Conservation (phyloP, 2,329 filamentous ascomycete species). For the Fusarium tupiense region DNA sequence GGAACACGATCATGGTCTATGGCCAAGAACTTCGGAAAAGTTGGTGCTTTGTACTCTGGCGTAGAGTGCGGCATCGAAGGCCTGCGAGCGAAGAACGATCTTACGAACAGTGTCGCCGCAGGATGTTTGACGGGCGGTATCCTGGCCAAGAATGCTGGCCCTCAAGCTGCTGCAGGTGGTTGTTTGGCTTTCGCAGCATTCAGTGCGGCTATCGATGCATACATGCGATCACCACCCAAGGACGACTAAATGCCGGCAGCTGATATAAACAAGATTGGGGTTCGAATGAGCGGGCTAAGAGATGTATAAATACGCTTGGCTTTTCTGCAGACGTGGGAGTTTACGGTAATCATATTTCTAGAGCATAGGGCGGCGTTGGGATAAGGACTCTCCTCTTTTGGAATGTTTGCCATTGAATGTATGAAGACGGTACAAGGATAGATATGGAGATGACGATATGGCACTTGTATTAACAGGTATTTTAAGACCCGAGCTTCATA, state of each 20-base stretch:
- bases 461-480: slow-evolving; percentile 35
- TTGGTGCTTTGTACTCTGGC: slow-evolving; percentile 89
- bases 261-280: background rate
- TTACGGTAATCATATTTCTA: slow-evolving; percentile 41
- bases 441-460: slow-evolving; percentile 9
- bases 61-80: slow-evolving; percentile 98
- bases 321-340: slow-evolving; percentile 40
- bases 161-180: slow-evolving; percentile 86
- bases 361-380: slow-evolving; percentile 49
- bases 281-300: slow-evolving; percentile 19
- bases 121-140: slow-evolving; percentile 93
- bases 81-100: slow-evolving; percentile 90
- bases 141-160: slow-evolving; percentile 85
- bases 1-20: slow-evolving; percentile 82
- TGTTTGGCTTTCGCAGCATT: slow-evolving; percentile 96
- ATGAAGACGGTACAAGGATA: slow-evolving; percentile 4
- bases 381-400: slow-evolving; percentile 43
- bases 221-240: slow-evolving; percentile 83
- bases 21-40: slow-evolving; percentile 94
- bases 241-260: slow-evolving; percentile 57
- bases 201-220: slow-evolving; percentile 89
- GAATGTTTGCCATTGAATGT: slow-evolving; percentile 29
- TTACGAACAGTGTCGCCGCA: slow-evolving; percentile 85
- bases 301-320: slow-evolving; percentile 28
- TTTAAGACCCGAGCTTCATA: slow-evolving; percentile 32